These are phyloP conservation scores for Trichoderma arundinaceum DNA, from an alignment of 2,329 filamentous ascomycete species.

Conservation along the genomic window DNA sequence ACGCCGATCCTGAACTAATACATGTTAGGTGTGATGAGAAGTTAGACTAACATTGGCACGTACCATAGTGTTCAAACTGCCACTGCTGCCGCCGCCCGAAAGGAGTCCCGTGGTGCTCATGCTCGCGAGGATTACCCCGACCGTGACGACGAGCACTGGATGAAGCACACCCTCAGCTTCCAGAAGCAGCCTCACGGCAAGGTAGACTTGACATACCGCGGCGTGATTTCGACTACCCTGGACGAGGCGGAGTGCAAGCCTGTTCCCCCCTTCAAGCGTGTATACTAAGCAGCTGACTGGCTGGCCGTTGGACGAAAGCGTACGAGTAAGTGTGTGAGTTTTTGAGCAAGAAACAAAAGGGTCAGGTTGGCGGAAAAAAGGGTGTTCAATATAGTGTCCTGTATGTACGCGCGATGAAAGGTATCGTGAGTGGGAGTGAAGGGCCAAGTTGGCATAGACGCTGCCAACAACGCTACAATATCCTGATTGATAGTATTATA, in stretches of 20 bases:
- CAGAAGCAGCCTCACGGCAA: slow-evolving; percentile 91
- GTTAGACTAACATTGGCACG: slow-evolving; percentile 1
- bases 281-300: slow-evolving; percentile 64
- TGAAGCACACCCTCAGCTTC: slow-evolving; percentile 98
- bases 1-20: not conserved
- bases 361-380: slow-evolving; percentile 8
- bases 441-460: not conserved
- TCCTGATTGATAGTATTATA: slow-evolving; percentile 19
- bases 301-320: slow-evolving; percentile 11
- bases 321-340: slow-evolving; percentile 12
- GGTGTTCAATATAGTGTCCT: slow-evolving; percentile 12
- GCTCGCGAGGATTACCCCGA: slow-evolving; percentile 96
- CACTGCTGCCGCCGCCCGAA: slow-evolving; percentile 85
- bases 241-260: slow-evolving; percentile 96
- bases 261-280: slow-evolving; percentile 95
- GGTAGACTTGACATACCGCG: slow-evolving; percentile 84
- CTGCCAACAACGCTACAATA: slow-evolving; percentile 5
- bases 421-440: not conserved
- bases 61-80: slow-evolving; percentile 82
- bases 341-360: slow-evolving; percentile 20
- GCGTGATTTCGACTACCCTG: slow-evolving; percentile 80
- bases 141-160: slow-evolving; percentile 94
- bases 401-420: not conserved
- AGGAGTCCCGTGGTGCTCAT: slow-evolving; percentile 96
- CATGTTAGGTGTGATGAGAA: not conserved